phyloP scores from a whole-genome alignment of 2,329 filamentous ascomycete genomes.

The Aspergillus sclerotialis region DNA sequence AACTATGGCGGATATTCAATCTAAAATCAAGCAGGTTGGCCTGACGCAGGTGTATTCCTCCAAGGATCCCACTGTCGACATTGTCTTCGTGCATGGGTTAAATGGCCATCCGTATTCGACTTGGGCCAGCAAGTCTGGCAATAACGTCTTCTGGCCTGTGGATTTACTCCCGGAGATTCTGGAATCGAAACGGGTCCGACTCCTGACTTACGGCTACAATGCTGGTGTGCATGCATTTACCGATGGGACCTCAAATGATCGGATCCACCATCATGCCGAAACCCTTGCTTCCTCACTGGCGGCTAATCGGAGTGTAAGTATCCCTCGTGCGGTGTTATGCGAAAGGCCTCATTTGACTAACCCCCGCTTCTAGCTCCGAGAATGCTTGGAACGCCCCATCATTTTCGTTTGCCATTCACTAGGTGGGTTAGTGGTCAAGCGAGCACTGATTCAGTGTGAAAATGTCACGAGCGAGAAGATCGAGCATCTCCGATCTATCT shows the following conservation, averaged over 20 bases:
- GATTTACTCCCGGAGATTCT: conserved; percentile 60
- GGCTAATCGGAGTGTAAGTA: conserved; percentile 50
- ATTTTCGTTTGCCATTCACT: conserved; percentile 71
- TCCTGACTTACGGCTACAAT: conserved; percentile 70
- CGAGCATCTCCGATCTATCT: conserved; percentile 61
- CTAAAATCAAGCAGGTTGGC: conserved; percentile 30
- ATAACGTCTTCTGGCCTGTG: conserved; percentile 60
- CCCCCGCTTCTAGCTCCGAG: conserved; percentile 23
- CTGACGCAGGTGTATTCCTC: conserved; percentile 36
- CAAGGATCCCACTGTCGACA: conserved; percentile 37
- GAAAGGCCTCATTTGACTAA: conserved; percentile 1
- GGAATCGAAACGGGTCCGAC: conserved; percentile 51
- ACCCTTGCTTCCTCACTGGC: conserved; percentile 58
- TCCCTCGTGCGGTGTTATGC: not conserved
- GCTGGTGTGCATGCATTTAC: conserved; percentile 52
- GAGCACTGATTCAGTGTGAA: conserved; percentile 60
- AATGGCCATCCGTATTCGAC: conserved; percentile 61
- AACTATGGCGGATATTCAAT: no score
- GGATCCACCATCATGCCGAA: conserved; percentile 65
- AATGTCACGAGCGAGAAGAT: conserved; percentile 54
- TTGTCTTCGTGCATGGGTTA: conserved; percentile 64
- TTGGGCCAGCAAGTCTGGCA: conserved; percentile 45
- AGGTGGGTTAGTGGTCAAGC: conserved; percentile 65
- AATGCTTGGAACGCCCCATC: conserved; percentile 57
- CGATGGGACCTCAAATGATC: conserved; percentile 54